These are phyloP conservation scores for Ceratobasidium papillatum DNA, from an alignment of 1,284 basidiomycete genomes.

Conservation along the genomic window DNA sequence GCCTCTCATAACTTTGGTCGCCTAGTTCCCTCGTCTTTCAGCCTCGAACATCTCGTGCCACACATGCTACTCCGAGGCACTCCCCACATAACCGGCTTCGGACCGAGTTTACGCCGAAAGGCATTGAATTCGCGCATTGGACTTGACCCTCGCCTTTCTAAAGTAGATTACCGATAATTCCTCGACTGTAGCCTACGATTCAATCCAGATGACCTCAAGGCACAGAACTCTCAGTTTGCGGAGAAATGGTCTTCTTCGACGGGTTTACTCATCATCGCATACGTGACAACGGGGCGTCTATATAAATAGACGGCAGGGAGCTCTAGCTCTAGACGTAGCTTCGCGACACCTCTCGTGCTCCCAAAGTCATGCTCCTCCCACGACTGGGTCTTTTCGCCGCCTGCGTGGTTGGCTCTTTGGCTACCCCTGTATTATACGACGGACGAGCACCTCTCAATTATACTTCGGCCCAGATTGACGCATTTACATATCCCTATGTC, in stretches of 20 bases:
- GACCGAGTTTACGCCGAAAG: conserved; percentile 20
- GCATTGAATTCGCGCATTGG: neutral
- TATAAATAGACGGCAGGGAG: neutral
- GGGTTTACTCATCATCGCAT: neutral
- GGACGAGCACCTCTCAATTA: conserved; percentile 62
- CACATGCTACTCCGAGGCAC: conserved; percentile 46
- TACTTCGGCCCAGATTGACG: conserved; percentile 56
- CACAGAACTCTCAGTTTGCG: neutral
- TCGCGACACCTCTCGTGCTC: neutral
- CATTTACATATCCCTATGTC: conserved; percentile 60
- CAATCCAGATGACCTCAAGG: neutral
- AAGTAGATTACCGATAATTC: conserved; percentile 10
- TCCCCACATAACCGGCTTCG: neutral
- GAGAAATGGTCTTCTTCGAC: neutral
- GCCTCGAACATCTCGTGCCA: neutral
- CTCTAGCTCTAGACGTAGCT: too few species aligned
- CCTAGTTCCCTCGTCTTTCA: neutral
- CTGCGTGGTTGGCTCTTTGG: conserved; percentile 44
- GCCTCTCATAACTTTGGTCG: neutral
- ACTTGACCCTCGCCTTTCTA: neutral
- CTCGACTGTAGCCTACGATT: conserved; percentile 4
- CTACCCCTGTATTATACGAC: conserved; percentile 60
- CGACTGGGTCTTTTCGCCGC: conserved; percentile 3
- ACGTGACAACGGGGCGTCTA: neutral
- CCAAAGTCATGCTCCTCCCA: neutral